phyloP scores from a whole-genome alignment of 2,329 filamentous ascomycete species.

The Torrubiellomyces zombiae region DNA sequence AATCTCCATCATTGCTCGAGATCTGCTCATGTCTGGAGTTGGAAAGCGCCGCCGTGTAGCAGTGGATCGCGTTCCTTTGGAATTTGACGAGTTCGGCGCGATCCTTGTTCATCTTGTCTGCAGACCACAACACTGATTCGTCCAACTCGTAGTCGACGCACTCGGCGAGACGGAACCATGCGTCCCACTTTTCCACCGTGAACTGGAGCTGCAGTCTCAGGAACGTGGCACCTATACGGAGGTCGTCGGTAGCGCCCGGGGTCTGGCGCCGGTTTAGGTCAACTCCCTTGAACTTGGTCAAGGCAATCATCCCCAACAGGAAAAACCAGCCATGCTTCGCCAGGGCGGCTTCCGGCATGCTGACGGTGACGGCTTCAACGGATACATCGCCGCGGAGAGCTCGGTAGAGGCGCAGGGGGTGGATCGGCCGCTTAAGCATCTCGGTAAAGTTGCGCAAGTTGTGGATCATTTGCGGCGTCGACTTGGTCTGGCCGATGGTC shows the following conservation, averaged over 20 bases:
- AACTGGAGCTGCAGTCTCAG: constrained; percentile 71
- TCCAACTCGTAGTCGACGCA: constrained; percentile 79
- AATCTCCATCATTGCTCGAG: constrained; percentile 29
- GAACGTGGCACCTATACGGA: constrained; percentile 67
- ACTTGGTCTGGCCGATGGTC: constrained; percentile 63
- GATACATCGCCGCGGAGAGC: constrained; percentile 65
- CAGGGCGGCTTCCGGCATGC: constrained; percentile 50
- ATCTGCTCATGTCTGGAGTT: constrained; percentile 31
- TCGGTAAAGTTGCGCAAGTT: constrained; percentile 72
- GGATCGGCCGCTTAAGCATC: constrained; percentile 69
- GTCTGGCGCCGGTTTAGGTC: constrained; percentile 59
- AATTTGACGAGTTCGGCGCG: constrained; percentile 56
- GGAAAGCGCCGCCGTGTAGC: constrained; percentile 47
- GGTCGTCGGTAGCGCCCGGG: constrained; percentile 64
- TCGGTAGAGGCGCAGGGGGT: constrained; percentile 62
- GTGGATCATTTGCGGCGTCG: constrained; percentile 64
- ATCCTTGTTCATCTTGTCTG: constrained; percentile 80
- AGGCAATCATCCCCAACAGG: constrained; percentile 69
- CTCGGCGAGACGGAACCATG: constrained; percentile 78
- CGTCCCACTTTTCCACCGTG: constrained; percentile 69
- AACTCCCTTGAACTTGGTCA: constrained; percentile 64
- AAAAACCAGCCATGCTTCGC: constrained; percentile 86
- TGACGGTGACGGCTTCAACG: constrained; percentile 54
- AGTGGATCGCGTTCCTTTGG: constrained; percentile 70
- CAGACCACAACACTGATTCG: constrained; percentile 73